phyloP scores from a whole-genome alignment of 73 alveolate species.

The Paramecium sonneborni region DNA sequence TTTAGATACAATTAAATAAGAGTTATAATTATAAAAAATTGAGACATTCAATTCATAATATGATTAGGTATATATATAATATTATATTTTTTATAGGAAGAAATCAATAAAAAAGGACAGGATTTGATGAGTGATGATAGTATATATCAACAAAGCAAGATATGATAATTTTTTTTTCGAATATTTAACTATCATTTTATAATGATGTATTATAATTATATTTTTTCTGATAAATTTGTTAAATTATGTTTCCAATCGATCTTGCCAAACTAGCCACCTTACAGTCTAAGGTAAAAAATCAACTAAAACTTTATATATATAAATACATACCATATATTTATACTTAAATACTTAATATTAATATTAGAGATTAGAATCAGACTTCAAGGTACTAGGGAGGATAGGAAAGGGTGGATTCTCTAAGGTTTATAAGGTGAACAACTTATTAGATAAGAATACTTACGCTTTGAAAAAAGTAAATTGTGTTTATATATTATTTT shows the following conservation, averaged over 20 bases:
- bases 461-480: conserved; percentile 61
- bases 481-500: neutral
- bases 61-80: neutral
- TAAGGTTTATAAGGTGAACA: conserved; percentile 61
- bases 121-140: conserved; percentile 56
- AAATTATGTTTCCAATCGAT: conserved; percentile 18
- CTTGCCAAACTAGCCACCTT: conserved; percentile 51
- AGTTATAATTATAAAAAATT: neutral
- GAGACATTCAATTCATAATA: conserved; percentile 32
- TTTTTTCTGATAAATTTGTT: conserved; percentile 32
- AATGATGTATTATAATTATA: neutral
- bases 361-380: conserved; percentile 59
- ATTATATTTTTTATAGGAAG: neutral
- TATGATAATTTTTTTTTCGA: neutral
- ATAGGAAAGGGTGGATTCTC: conserved; percentile 71
- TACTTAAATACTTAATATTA: neutral
- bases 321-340: neutral
- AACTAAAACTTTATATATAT: neutral
- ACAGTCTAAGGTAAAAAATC: conserved; percentile 24
- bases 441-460: conserved; percentile 55
- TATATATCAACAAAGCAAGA: neutral
- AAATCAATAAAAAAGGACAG: conserved; percentile 23
- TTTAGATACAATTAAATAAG: conserved; percentile 37
- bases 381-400: conserved; percentile 71
- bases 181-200: neutral